Percentiles rank a stretch among this genome's conserved stretches.
Conservation (phyloP, 1,284 basidiomycete species). For the Takashimella tepidaria region DNA sequence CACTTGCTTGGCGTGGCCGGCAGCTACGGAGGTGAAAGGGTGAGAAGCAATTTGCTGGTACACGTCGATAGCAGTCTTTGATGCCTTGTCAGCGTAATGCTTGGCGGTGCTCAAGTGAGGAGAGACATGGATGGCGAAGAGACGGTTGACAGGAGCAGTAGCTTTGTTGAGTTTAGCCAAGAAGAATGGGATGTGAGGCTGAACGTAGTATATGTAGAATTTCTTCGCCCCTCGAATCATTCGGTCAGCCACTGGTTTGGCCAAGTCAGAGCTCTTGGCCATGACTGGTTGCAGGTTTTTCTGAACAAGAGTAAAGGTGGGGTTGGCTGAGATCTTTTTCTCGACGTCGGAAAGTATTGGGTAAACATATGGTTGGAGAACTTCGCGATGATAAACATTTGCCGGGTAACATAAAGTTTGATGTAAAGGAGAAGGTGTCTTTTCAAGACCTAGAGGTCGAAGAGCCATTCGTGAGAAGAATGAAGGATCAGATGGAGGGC, state of each 20-base stretch:
- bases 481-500: slow-evolving; percentile 28
- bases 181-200: slow-evolving; percentile 40
- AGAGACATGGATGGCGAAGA: slow-evolving; percentile 21
- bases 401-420: slow-evolving; percentile 41
- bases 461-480: slow-evolving; percentile 29
- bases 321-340: slow-evolving; percentile 14
- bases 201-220: slow-evolving; percentile 37
- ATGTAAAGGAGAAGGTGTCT: slow-evolving; percentile 25
- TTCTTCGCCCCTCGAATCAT: slow-evolving; percentile 23
- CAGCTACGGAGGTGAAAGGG: slow-evolving; percentile 29
- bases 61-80: slow-evolving; percentile 13
- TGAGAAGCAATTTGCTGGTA: slow-evolving; percentile 28
- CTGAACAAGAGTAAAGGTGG: not conserved
- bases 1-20: slow-evolving; percentile 24
- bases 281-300: slow-evolving; percentile 11
- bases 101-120: slow-evolving; percentile 27
- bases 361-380: slow-evolving; percentile 37
- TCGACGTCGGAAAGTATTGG: slow-evolving; percentile 26
- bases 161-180: slow-evolving; percentile 25
- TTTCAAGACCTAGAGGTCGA: slow-evolving; percentile 27
- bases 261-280: slow-evolving; percentile 4
- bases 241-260: slow-evolving; percentile 36
- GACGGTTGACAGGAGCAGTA: slow-evolving; percentile 30
- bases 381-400: slow-evolving; percentile 35
- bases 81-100: slow-evolving; percentile 17